Evolutionary conservation across 23 red algal species (phyloP).

Genomic region (Gracilaria caudata): DNA sequence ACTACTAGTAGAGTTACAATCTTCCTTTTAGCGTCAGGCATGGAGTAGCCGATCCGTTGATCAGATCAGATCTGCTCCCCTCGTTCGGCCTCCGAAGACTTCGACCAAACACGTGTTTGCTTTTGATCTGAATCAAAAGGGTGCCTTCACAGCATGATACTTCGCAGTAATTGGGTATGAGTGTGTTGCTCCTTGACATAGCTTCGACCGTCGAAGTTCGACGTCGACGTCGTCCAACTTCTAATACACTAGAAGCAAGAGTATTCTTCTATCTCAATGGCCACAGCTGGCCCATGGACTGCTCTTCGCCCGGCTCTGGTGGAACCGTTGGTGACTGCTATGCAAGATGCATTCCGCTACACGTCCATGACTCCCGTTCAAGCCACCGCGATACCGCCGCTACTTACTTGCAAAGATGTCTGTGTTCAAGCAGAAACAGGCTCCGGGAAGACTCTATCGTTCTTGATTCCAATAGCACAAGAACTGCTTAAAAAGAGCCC

Average conservation of each 20-base stretch:
- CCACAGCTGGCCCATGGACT: slow-evolving; percentile 19
- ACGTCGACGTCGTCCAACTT: not conserved
- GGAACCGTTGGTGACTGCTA: not conserved
- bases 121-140: not conserved
- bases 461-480: slow-evolving; percentile 82
- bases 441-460: slow-evolving; percentile 94
- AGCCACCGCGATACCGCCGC: slow-evolving; percentile 86
- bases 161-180: too few species aligned
- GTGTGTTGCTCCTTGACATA: too few species aligned
- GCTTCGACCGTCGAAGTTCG: not conserved
- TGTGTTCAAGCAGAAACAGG: slow-evolving; percentile 92
- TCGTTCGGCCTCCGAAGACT: not conserved
- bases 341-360: slow-evolving; percentile 7
- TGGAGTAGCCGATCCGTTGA: too few species aligned
- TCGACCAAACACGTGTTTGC: slow-evolving; percentile 9
- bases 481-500: slow-evolving; percentile 17
- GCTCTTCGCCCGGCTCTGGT: slow-evolving; percentile 6
- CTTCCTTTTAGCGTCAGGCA: too few species aligned
- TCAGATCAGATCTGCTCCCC: not conserved
- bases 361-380: slow-evolving; percentile 87
- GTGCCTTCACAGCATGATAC: not conserved
- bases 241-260: not conserved
- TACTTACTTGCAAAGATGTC: slow-evolving; percentile 81
- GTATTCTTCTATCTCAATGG: not conserved
- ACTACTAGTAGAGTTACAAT: too few species aligned